Conservation (phyloP, 228 moss, liverwort and hornwort species). For the Sphagnum magellanicum region DNA sequence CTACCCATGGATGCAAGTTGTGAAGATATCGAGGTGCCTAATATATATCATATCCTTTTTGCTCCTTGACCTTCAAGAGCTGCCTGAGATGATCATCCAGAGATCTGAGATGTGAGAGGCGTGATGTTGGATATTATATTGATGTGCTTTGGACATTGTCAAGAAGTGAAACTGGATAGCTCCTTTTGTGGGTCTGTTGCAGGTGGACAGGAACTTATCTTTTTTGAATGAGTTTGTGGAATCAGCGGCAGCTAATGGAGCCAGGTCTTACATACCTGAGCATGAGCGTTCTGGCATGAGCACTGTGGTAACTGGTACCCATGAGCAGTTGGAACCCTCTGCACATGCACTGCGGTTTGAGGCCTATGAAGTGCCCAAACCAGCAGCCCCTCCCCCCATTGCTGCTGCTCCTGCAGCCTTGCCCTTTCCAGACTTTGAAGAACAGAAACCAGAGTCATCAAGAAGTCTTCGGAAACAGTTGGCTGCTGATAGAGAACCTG, state of each 20-base stretch:
- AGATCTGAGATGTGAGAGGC: not conserved
- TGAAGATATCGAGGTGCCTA: slow-evolving; percentile 75
- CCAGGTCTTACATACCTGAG: slow-evolving; percentile 62
- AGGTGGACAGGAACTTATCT: slow-evolving; percentile 71
- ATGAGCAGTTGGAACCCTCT: slow-evolving; percentile 31
- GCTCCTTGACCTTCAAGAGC: not conserved
- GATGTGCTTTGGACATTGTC: too few species aligned
- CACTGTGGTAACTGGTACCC: slow-evolving; percentile 20
- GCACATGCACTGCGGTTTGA: slow-evolving; percentile 68
- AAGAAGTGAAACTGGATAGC: not conserved
- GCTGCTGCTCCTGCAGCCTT: slow-evolving; percentile 24
- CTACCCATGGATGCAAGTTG: slow-evolving; percentile 84
- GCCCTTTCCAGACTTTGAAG: slow-evolving; percentile 44
- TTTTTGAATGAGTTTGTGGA: slow-evolving; percentile 65
- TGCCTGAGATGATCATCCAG: not conserved
- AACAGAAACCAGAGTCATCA: slow-evolving; percentile 30
- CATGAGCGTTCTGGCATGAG: slow-evolving; percentile 49
- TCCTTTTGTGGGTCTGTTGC: slow-evolving; percentile 4
- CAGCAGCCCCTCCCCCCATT: slow-evolving; percentile 16
- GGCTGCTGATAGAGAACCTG: slow-evolving; percentile 42
- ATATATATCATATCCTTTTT: not conserved
- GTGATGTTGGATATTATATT: not conserved
- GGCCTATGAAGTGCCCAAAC: slow-evolving; percentile 70
- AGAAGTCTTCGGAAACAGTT: slow-evolving; percentile 35
- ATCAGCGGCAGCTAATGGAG: slow-evolving; percentile 68